A percentile compares a stretch with the other conserved stretches of the same genome.
These are phyloP conservation scores for Arachis stenosperma DNA, from an alignment of 306 rosid species.

Conservation along the genomic window DNA sequence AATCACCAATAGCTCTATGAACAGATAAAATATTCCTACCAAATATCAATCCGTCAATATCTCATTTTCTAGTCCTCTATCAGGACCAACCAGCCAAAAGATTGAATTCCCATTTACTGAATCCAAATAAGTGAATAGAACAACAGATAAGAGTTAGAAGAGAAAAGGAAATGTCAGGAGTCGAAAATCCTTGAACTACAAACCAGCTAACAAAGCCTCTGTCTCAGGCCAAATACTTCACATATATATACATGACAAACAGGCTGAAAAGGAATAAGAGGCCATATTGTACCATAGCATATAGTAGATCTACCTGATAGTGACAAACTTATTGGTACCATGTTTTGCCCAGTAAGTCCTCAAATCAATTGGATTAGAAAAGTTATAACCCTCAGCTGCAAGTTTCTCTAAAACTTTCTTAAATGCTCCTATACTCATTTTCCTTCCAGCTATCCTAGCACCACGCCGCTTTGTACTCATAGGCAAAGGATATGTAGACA, in stretches of 20 bases:
- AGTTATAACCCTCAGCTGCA: conserved; percentile 92
- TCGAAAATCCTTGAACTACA: conserved; percentile 58
- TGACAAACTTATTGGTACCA: conserved; percentile 98
- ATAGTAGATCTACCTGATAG: conserved; percentile 77
- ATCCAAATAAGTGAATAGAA: conserved; percentile 39
- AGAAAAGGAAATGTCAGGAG: conserved; percentile 46
- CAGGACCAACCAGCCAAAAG: conserved; percentile 39
- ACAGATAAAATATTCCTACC: conserved; percentile 21
- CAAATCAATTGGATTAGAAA: conserved; percentile 87
- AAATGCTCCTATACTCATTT: conserved; percentile 99
- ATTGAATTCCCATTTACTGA: conserved; percentile 40
- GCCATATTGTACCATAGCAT: conserved; percentile 40
- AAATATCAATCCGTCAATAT: conserved; percentile 21
- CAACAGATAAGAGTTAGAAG: conserved; percentile 36
- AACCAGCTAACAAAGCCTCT: conserved; percentile 62
- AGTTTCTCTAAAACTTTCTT: conserved; percentile 98
- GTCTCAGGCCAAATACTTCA: conserved; percentile 59
- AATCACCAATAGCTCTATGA: conserved; percentile 3
- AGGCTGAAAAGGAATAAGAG: conserved; percentile 49
- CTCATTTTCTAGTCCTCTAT: conserved; percentile 10
- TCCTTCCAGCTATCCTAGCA: conserved; percentile 96
- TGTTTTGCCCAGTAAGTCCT: conserved; percentile 96
- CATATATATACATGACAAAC: conserved; percentile 71
- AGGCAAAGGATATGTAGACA: conserved; percentile 88
- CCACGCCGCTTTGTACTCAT: conserved; percentile 98